A percentile compares a stretch with the other conserved stretches of the same genome.
Conservation (phyloP, 148 eudicot species). For the Mesembryanthemum crystallinum region DNA sequence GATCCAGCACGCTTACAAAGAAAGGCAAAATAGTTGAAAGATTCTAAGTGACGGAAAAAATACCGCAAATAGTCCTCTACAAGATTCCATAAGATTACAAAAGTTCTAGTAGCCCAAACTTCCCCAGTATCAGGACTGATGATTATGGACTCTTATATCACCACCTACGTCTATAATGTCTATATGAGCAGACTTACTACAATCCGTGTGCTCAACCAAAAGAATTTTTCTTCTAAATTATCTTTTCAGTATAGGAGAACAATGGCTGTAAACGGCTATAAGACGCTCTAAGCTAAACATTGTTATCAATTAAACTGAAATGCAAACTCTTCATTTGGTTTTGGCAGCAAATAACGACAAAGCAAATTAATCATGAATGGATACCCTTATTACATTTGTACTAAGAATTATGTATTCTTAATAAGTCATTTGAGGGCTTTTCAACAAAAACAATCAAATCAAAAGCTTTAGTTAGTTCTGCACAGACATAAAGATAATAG, state of each 20-base stretch:
- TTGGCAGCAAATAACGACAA: not conserved
- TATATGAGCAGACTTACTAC: not conserved
- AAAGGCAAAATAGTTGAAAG: too few species aligned
- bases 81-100: conserved; percentile 6
- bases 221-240: not conserved
- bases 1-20: too few species aligned
- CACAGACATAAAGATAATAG: not conserved
- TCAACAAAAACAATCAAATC: not conserved
- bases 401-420: not conserved
- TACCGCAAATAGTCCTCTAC: not conserved
- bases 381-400: not conserved
- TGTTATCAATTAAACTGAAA: not conserved
- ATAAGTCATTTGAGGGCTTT: not conserved
- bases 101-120: not conserved
- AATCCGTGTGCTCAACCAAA: not conserved
- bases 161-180: not conserved
- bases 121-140: not conserved
- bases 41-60: not conserved
- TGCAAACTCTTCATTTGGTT: not conserved
- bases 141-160: conserved; percentile 1
- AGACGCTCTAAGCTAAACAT: not conserved
- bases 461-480: not conserved
- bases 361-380: not conserved
- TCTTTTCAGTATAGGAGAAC: not conserved
- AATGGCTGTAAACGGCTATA: not conserved